phyloP scores from a whole-genome alignment of 345 rosid genomes.

The Triadica sebifera region DNA sequence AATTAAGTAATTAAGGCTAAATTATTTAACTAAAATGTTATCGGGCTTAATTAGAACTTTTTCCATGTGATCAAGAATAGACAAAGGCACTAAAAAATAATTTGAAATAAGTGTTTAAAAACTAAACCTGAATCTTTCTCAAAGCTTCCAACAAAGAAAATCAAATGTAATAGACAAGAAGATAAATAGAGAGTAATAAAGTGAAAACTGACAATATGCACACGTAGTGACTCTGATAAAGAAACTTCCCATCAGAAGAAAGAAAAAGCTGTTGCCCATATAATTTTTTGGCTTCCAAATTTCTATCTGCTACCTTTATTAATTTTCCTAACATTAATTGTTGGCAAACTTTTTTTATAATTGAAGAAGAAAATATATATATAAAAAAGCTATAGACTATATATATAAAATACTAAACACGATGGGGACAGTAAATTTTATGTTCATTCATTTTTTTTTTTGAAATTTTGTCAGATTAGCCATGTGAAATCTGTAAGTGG shows the following conservation, averaged over 20 bases:
- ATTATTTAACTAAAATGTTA: no score
- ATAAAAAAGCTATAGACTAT: no score
- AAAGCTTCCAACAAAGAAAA: background rate
- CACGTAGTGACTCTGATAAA: constrained; percentile 7
- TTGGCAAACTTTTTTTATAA: no score
- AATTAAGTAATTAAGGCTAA: no score
- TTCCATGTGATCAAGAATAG: background rate
- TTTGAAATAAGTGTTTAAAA: no score
- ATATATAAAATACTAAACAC: background rate
- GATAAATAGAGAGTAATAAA: background rate
- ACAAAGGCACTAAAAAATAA: no score
- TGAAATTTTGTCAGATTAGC: background rate
- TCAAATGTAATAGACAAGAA: background rate
- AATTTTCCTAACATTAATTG: no score
- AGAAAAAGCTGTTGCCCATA: background rate
- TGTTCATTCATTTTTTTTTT: background rate
- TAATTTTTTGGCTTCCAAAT: background rate
- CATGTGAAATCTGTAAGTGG: constrained; percentile 17
- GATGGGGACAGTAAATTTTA: background rate
- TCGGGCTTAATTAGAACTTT: no score
- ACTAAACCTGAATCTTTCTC: no score
- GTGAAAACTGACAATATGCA: constrained; percentile 6
- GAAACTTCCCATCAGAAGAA: constrained; percentile 9
- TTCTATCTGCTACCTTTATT: no score
- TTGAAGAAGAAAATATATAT: no score